Percentiles rank a stretch among this genome's conserved stretches.
Evolutionary conservation across 2,329 filamentous ascomycete genomes (phyloP).

Genomic region (Daldinia eschscholtzii): DNA sequence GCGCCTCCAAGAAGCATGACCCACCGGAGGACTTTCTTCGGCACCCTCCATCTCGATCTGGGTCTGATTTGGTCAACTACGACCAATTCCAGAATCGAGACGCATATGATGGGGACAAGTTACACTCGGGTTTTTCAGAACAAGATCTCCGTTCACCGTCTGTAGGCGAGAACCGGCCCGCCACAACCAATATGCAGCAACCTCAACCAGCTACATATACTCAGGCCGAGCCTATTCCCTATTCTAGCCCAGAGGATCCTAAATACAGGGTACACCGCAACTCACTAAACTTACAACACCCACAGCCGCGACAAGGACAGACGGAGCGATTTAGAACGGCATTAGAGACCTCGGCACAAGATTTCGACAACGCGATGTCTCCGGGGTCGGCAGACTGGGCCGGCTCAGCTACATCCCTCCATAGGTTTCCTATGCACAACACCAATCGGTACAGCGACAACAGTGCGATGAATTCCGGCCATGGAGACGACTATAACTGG

Average conservation of each 20-base stretch:
- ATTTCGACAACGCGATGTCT: slow-evolving; percentile 72
- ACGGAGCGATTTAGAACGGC: slow-evolving; percentile 80
- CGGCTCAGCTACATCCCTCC: slow-evolving; percentile 70
- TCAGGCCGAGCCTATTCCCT: slow-evolving; percentile 65
- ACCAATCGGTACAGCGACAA: slow-evolving; percentile 63
- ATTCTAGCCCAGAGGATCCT: slow-evolving; percentile 73
- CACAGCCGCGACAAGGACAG: slow-evolving; percentile 79
- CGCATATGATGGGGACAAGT: slow-evolving; percentile 71
- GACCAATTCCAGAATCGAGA: slow-evolving; percentile 70
- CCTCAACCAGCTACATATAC: slow-evolving; percentile 67
- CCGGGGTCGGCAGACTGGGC: slow-evolving; percentile 73
- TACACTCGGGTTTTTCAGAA: slow-evolving; percentile 69
- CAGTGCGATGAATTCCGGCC: slow-evolving; percentile 53
- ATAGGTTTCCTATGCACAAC: slow-evolving; percentile 63
- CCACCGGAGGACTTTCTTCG: slow-evolving; percentile 72
- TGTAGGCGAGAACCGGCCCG: slow-evolving; percentile 43
- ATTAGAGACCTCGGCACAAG: slow-evolving; percentile 78
- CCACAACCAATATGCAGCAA: slow-evolving; percentile 46
- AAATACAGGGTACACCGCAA: slow-evolving; percentile 88
- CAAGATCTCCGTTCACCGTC: slow-evolving; percentile 57
- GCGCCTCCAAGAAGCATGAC: slow-evolving; percentile 67
- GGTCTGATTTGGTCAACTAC: slow-evolving; percentile 78
- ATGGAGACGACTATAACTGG: slow-evolving; percentile 59
- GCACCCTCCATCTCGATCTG: slow-evolving; percentile 77
- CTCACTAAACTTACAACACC: slow-evolving; percentile 83